Percentiles rank a stretch among this genome's conserved stretches.
Conservation (phyloP, 345 rosid species). For the Pistacia vera region DNA sequence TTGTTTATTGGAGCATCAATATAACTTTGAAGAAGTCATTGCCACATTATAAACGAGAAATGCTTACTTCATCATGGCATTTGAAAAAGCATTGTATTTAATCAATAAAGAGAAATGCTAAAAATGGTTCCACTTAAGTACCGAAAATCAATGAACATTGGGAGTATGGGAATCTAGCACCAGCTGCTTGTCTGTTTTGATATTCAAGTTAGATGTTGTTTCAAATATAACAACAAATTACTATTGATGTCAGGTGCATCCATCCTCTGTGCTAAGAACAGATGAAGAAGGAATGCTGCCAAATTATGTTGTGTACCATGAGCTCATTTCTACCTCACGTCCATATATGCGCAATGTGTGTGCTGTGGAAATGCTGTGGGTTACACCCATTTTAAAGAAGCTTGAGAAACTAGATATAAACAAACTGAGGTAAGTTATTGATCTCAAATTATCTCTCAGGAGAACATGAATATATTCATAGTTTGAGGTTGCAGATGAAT, state of each 20-base stretch:
- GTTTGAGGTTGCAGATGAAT: neutral
- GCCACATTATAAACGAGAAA: neutral
- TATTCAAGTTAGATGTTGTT: neutral
- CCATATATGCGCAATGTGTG: conserved; percentile 87
- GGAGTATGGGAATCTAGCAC: neutral
- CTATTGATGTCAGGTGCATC: conserved; percentile 66
- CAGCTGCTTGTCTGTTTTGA: neutral
- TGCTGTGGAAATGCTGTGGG: conserved; percentile 74
- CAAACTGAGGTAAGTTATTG: conserved; percentile 67
- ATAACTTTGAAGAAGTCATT: neutral
- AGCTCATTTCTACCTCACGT: conserved; percentile 77
- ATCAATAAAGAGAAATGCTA: neutral
- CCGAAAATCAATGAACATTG: conserved; percentile 2
- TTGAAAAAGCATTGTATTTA: neutral
- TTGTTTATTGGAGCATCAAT: neutral
- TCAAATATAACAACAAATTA: neutral
- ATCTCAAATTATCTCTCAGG: neutral
- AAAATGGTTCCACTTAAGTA: neutral
- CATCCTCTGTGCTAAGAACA: conserved; percentile 68
- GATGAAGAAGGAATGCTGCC: conserved; percentile 78
- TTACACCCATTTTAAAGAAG: conserved; percentile 62
- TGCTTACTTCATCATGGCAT: neutral
- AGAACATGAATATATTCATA: neutral
- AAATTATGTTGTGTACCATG: conserved; percentile 78
- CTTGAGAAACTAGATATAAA: conserved; percentile 62